Conservation (phyloP, 2,329 filamentous ascomycete genomes). For the Penicillium crustosum region DNA sequence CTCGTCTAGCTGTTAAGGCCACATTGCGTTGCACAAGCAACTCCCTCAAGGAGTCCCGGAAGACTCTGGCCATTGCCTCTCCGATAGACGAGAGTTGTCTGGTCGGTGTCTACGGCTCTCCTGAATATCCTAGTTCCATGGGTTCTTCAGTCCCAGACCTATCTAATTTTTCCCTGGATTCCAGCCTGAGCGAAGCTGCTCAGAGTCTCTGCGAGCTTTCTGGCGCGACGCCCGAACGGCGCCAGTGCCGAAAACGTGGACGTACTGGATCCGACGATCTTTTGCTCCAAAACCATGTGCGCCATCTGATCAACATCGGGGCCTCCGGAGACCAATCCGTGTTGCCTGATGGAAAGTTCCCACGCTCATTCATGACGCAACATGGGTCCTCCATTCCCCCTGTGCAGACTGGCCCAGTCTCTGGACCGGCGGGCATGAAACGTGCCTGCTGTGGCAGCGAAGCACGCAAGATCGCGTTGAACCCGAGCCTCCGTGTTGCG, state of each 20-base stretch:
- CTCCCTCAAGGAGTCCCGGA: conserved; percentile 39
- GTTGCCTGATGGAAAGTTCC: conserved; percentile 34
- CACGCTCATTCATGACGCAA: conserved; percentile 35
- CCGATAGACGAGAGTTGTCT: conserved; percentile 40
- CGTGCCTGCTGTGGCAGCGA: conserved; percentile 44
- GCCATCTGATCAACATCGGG: conserved; percentile 36
- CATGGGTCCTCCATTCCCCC: conserved; percentile 17
- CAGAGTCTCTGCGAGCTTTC: conserved; percentile 45
- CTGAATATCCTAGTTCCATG: conserved; percentile 31
- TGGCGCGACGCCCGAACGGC: conserved; percentile 30
- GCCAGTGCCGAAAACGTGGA: conserved; percentile 41
- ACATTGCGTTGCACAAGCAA: conserved; percentile 42
- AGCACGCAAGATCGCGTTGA: conserved; percentile 37
- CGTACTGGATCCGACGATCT: conserved; percentile 43
- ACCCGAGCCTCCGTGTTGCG: conserved; percentile 33
- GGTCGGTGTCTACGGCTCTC: conserved; percentile 37
- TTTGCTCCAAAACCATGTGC: conserved; percentile 40
- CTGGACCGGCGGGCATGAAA: conserved; percentile 41
- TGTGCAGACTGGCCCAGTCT: conserved; percentile 28
- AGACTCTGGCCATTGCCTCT: conserved; percentile 38
- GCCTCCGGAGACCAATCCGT: conserved; percentile 27
- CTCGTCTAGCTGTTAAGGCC: conserved; percentile 42
- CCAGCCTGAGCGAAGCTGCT: conserved; percentile 40
- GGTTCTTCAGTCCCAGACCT: conserved; percentile 35
- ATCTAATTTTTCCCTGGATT: conserved; percentile 36